Conservation (phyloP, 768 basidiomycete species). For the Boletus patriciae region DNA sequence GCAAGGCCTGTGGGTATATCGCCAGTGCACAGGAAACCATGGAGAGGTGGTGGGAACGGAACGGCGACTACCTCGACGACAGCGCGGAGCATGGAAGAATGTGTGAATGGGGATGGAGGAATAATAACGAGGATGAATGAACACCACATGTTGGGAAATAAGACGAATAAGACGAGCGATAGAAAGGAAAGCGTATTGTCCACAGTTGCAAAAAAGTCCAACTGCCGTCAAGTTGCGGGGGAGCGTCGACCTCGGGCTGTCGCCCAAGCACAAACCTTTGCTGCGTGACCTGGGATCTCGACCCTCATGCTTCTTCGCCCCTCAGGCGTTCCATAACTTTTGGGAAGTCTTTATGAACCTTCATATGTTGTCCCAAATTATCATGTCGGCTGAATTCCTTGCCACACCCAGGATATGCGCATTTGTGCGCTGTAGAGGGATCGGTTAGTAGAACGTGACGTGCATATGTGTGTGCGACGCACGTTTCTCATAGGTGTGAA, state of each 20-base stretch:
- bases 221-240: constrained; percentile 24
- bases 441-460: constrained; percentile 13
- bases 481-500: constrained; percentile 95
- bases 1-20: constrained; percentile 26
- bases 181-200: constrained; percentile 28
- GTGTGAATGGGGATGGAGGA: constrained; percentile 24
- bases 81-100: constrained; percentile 20
- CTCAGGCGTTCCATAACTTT: constrained; percentile 29
- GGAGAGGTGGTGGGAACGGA: constrained; percentile 10
- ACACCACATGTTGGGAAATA: constrained; percentile 28
- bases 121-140: constrained; percentile 23
- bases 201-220: constrained; percentile 25
- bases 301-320: constrained; percentile 21
- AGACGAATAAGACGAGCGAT: constrained; percentile 21
- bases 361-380: constrained; percentile 87
- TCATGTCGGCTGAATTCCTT: constrained; percentile 88
- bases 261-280: constrained; percentile 19
- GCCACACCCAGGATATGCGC: constrained; percentile 75
- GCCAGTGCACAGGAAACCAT: constrained; percentile 13
- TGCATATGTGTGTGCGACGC: constrained; percentile 29
- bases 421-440: constrained; percentile 63
- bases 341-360: constrained; percentile 59
- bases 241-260: constrained; percentile 26
- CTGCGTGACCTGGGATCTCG: constrained; percentile 3
- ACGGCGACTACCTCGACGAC: constrained; percentile 18